Base-by-base conservation (phyloP, 2,329 filamentous ascomycete species). In the Colletotrichum nymphaeae region DNA sequence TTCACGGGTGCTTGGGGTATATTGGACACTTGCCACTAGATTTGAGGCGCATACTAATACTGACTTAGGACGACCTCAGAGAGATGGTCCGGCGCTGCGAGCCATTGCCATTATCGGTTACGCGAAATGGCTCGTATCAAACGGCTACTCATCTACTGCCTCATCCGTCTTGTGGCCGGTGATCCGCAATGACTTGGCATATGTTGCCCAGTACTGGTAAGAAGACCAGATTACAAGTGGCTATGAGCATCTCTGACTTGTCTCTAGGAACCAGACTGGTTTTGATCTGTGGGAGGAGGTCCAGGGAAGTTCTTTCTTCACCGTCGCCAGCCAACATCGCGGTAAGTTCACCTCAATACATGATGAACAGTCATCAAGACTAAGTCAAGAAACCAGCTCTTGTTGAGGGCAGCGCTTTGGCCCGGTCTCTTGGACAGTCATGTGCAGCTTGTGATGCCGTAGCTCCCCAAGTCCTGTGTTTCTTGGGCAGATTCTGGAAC, bases 221-320 rank as follows among this genome's bases (percentile, higher is more conserved):
- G 81, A 1, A 3, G 16, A 9, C 2, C 22, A 19, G 5, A 12
- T 3, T 19, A n/a, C 4, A 26, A 8, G n/a, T 58, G 12, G 19
- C 26, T 5, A 52, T 26, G n/a, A 30, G n/a, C 14, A 16, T 5
- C 12, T 32, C 69, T 76, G 28, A 76, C 63, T 28, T 19, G 12
- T 26, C 24, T 26, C 1, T 6, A 86, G 84, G 88, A 90, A 89
- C 78, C 81, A 86, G 75, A 89, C 88, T 0, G 88, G 89, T 6
- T 97, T 91, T 78, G 94, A 97, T 80, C 87, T 97, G 3, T 97
- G 94, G 94, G 94, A 97, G 80, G 94, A 97, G 80, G 90, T 95
- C 16, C 85, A 86, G 28, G 93, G 93, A 53, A 92, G 90, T 26
- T 95, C 93, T 0, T 97, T 95, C 85, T 97, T 96, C 82, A 97